Base-by-base conservation (phyloP, 2,329 filamentous ascomycete species). In the Sporothrix mexicana region DNA sequence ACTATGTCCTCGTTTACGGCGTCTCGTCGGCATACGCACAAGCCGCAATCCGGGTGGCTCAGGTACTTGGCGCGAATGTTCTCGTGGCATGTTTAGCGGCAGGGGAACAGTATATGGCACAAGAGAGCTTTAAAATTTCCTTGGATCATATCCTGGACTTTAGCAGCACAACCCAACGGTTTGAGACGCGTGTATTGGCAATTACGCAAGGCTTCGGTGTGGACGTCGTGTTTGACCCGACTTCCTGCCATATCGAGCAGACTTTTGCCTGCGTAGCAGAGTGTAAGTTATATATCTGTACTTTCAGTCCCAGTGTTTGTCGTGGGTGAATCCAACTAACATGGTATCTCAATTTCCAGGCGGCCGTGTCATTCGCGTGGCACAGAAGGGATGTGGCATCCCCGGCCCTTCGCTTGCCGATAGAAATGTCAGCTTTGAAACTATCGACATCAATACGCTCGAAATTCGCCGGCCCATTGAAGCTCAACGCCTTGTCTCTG, bases 161-260 rank as follows among this genome's bases (percentile, higher is more conserved):
- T 4, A 36, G 45, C 12, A 9, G 3, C 4, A 15, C 47, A 6
- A 49, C 69, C 8, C 64, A 73, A 15, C 10, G 64, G 20, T 45
- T 75, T 17, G 69, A 74, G 9, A 75, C 77, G 0, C 69, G 75
- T 3, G 74, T 86, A 47, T 75, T 79, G 36, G 74, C 78, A 0
- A 70, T 79, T 20, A 85, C 83, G 0, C 74, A 73, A 15, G 73
- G 76, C 0, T 70, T 73, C 2, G 81, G 82, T 12, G 81, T 85
- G 1, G 83, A 87, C 61, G 73, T 86, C 3, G 78, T 87, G 1
- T 85, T 86, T 69, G 85, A 86, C 74, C 80, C 85, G 0, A 83
- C 85, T 0, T 81, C 81, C 66, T 76, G 79, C 9, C 75, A 81
- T 49, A 69, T 80, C 3, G 78, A 80, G 2, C 72, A 77, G 3